Conservation (phyloP, 164 flowering plant species). For the Amborella trichopoda region DNA sequence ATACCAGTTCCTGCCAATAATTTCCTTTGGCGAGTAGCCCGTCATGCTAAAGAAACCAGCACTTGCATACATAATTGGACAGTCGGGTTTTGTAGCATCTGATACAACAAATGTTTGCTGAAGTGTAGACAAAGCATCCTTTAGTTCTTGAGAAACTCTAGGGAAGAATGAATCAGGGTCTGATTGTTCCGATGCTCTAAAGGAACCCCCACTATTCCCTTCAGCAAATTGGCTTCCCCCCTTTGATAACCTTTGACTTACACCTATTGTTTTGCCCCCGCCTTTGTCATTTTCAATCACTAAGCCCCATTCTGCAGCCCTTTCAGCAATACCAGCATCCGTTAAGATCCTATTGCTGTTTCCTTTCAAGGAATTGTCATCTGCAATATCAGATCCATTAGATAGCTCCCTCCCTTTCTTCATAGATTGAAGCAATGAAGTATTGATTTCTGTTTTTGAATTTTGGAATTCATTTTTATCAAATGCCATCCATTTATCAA, state of each 20-base stretch:
- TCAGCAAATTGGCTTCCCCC: constrained; percentile 18
- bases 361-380: not conserved
- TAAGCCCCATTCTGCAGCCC: constrained; percentile 31
- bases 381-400: constrained; percentile 4
- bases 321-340: constrained; percentile 19
- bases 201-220: constrained; percentile 19
- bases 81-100: constrained; percentile 78
- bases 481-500: constrained; percentile 29
- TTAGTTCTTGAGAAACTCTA: constrained; percentile 77
- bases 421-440: not conserved
- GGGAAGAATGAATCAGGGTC: constrained; percentile 26
- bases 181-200: constrained; percentile 44
- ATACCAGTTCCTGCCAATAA: constrained; percentile 90
- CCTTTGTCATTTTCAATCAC: constrained; percentile 14
- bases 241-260: constrained; percentile 11
- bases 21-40: constrained; percentile 74
- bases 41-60: constrained; percentile 87
- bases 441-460: not conserved
- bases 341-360: constrained; percentile 6
- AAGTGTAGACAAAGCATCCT: constrained; percentile 65
- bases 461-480: constrained; percentile 1
- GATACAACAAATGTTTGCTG: constrained; percentile 98
- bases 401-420: not conserved
- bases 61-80: constrained; percentile 91
- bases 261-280: constrained; percentile 15